These are phyloP conservation scores for Nitzschia palea DNA, from an alignment of 108 stramenopile genomes.

Conservation along the genomic window DNA sequence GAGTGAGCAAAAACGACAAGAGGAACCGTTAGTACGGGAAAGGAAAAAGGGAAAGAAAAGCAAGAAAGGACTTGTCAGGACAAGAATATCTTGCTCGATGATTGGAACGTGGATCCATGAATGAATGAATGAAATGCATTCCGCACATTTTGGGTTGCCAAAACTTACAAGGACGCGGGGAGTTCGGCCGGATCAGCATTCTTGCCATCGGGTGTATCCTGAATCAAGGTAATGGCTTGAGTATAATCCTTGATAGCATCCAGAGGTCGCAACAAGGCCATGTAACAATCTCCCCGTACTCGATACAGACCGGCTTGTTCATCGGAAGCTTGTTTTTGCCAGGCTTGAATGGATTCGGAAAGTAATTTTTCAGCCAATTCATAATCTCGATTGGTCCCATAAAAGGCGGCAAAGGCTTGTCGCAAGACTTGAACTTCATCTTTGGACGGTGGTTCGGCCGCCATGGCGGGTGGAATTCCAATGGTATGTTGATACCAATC, in stretches of 20 bases:
- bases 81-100: too few relatives aligned
- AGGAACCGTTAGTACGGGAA: too few relatives aligned
- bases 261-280: conserved; percentile 33
- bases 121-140: too few relatives aligned
- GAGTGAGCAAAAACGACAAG: too few relatives aligned
- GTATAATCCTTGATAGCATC: conserved; percentile 60
- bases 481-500: neutral
- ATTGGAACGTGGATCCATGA: too few relatives aligned
- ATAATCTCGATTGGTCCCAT: conserved; percentile 42
- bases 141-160: too few relatives aligned
- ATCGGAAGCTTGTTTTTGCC: conserved; percentile 60
- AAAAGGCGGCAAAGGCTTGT: conserved; percentile 62
- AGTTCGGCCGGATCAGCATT: conserved; percentile 66
- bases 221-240: conserved; percentile 52
- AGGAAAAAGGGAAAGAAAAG: too few relatives aligned
- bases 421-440: conserved; percentile 58
- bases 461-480: conserved; percentile 2
- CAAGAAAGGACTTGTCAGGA: too few relatives aligned
- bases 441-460: conserved; percentile 48
- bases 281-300: conserved; percentile 76
- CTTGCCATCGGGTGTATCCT: conserved; percentile 34
- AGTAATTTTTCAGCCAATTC: conserved; percentile 41
- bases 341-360: conserved; percentile 47
- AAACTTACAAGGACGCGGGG: conserved; percentile 56
- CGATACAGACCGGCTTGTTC: conserved; percentile 77